A percentile compares a stretch with the other conserved stretches of the same genome.
phyloP scores from a whole-genome alignment of 495 filamentous ascomycete genomes.

The Penicillium arizonense region DNA sequence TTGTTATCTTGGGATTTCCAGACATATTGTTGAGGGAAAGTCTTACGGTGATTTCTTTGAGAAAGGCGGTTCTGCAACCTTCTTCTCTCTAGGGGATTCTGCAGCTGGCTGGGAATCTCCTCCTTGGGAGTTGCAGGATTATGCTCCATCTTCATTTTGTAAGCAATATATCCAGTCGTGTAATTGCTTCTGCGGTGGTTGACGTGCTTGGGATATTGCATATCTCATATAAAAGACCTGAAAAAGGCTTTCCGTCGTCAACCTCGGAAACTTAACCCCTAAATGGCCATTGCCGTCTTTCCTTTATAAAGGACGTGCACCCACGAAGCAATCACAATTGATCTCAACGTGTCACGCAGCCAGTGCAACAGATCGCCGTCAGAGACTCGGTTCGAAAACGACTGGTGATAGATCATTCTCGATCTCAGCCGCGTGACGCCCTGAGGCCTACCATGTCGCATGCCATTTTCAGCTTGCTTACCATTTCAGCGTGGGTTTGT shows the following conservation, averaged over 20 bases:
- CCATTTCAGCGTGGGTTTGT: background rate
- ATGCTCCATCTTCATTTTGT: conserved; percentile 13
- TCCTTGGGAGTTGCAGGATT: conserved; percentile 3
- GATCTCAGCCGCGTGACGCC: conserved; percentile 13
- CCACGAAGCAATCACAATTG: conserved; percentile 2
- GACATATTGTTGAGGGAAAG: background rate
- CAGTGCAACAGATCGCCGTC: conserved; percentile 16
- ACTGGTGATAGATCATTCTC: conserved; percentile 1
- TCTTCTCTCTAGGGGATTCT: conserved; percentile 30
- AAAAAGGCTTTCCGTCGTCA: background rate
- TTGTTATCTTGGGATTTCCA: background rate
- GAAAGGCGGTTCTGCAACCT: conserved; percentile 37
- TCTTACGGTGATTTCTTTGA: conserved; percentile 37
- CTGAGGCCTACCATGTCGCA: background rate
- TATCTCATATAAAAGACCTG: background rate
- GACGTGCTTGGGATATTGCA: background rate
- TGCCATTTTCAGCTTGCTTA: conserved; percentile 9
- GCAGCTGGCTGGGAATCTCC: conserved; percentile 11
- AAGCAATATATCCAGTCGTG: background rate
- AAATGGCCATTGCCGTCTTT: conserved; percentile 1
- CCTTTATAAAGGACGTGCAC: conserved; percentile 5
- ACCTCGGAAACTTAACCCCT: background rate
- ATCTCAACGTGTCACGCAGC: conserved; percentile 28
- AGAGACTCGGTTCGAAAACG: conserved; percentile 13
- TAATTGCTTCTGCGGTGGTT: background rate